Evolutionary conservation across 129 eudicot species (phyloP).

Genomic region (Mikania micrantha): DNA sequence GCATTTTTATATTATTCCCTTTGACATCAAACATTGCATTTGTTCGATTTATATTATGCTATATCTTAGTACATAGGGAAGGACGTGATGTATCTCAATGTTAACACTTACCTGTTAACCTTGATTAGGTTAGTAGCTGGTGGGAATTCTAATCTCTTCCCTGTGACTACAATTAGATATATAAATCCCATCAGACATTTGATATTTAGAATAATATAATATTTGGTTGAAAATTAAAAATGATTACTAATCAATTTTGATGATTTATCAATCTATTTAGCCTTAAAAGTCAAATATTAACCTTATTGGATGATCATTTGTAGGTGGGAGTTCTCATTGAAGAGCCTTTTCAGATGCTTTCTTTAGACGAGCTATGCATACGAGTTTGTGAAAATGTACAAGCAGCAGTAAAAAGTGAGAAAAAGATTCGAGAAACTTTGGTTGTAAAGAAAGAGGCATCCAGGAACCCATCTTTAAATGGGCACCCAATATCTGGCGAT

Average conservation of each 20-base stretch:
- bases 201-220: background rate
- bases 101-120: background rate
- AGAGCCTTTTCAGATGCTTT: constrained; percentile 96
- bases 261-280: background rate
- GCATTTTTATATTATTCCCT: background rate
- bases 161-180: background rate
- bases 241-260: background rate
- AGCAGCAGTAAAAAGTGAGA: constrained; percentile 55
- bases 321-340: constrained; percentile 99
- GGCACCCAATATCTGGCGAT: constrained; percentile 41
- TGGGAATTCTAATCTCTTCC: background rate
- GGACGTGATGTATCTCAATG: background rate
- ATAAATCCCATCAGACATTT: too few relatives aligned
- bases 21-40: background rate
- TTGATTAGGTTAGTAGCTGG: background rate
- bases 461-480: constrained; percentile 47
- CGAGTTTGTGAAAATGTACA: constrained; percentile 39
- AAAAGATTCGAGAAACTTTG: constrained; percentile 40
- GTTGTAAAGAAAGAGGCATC: constrained; percentile 37
- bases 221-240: background rate
- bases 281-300: background rate
- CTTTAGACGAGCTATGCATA: constrained; percentile 73
- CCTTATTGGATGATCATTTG: constrained; percentile 16
- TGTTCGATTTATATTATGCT: too few relatives aligned
- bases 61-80: background rate